A percentile compares a stretch with the other conserved stretches of the same genome.
These are phyloP conservation scores for Zymoseptoria pseudotritici DNA, from an alignment of 2,329 filamentous ascomycete species.

Conservation along the genomic window DNA sequence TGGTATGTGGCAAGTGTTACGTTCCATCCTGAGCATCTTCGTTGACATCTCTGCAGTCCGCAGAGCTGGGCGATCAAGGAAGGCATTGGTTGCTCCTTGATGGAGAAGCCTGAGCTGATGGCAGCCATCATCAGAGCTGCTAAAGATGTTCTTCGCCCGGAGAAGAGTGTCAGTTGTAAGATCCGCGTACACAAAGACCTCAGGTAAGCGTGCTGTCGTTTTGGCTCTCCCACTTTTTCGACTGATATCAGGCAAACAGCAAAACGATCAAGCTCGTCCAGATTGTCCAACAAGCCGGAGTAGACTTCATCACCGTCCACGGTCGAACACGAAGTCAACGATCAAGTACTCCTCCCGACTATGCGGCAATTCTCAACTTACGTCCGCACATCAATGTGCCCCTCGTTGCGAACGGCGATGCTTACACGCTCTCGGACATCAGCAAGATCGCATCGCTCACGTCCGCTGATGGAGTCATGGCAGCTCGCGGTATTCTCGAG, in stretches of 20 bases:
- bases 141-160: constrained; percentile 42
- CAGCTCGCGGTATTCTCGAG: constrained; percentile 58
- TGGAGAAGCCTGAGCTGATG: constrained; percentile 59
- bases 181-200: constrained; percentile 62
- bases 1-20: constrained; percentile 32
- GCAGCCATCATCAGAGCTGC: constrained; percentile 56
- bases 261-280: constrained; percentile 54
- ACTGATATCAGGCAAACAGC: neutral
- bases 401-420: constrained; percentile 61
- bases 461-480: constrained; percentile 53
- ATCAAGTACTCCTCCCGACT: constrained; percentile 53
- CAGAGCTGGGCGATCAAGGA: constrained; percentile 66
- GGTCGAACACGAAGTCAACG: constrained; percentile 56
- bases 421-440: constrained; percentile 48
- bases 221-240: neutral
- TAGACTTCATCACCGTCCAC: constrained; percentile 65
- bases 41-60: constrained; percentile 31
- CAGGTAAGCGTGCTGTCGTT: constrained; percentile 10
- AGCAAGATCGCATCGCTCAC: constrained; percentile 27
- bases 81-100: constrained; percentile 60
- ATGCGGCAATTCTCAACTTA: constrained; percentile 53
- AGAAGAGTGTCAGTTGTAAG: constrained; percentile 59
- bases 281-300: constrained; percentile 52
- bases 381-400: constrained; percentile 50
- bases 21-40: neutral